Percentiles rank a stretch among this genome's conserved stretches.
Conservation (phyloP, 164 flowering plant species). For the Tetracentron sinense region DNA sequence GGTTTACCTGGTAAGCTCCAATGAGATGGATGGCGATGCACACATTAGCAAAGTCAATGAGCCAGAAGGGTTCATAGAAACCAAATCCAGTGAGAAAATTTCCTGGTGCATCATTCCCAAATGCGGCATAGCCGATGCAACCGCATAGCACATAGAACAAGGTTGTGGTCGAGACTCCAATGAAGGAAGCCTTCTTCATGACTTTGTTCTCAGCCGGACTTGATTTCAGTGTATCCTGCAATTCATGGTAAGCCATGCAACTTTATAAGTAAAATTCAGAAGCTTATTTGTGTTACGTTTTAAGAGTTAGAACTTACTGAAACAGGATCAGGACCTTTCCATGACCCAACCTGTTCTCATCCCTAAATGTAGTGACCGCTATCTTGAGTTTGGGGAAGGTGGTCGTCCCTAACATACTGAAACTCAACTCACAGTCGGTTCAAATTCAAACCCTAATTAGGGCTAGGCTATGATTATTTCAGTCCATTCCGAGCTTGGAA, state of each 20-base stretch:
- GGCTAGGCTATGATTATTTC: no score
- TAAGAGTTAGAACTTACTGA: no score
- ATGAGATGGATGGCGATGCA: constrained; percentile 63
- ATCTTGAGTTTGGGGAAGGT: no score
- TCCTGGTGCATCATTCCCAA: constrained; percentile 75
- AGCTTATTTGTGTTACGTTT: no score
- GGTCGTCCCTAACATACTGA: no score
- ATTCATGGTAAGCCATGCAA: background rate
- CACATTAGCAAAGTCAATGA: constrained; percentile 57
- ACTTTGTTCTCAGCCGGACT: constrained; percentile 55
- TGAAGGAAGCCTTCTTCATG: constrained; percentile 56
- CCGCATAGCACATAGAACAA: constrained; percentile 66
- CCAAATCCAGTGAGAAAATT: constrained; percentile 83
- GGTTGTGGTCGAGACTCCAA: constrained; percentile 43
- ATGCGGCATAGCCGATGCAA: constrained; percentile 66
- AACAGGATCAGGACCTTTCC: no score
- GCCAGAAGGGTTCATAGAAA: constrained; percentile 82
- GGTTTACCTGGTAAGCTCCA: constrained; percentile 70
- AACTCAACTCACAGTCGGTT: no score
- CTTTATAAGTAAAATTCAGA: no score
- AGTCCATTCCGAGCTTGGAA: no score
- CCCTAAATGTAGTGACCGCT: no score
- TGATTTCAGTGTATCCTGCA: constrained; percentile 60
- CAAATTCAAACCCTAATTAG: no score
- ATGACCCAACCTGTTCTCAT: no score